phyloP scores from a whole-genome alignment of 2,329 filamentous ascomycete species.

The Huntiella omanensis region DNA sequence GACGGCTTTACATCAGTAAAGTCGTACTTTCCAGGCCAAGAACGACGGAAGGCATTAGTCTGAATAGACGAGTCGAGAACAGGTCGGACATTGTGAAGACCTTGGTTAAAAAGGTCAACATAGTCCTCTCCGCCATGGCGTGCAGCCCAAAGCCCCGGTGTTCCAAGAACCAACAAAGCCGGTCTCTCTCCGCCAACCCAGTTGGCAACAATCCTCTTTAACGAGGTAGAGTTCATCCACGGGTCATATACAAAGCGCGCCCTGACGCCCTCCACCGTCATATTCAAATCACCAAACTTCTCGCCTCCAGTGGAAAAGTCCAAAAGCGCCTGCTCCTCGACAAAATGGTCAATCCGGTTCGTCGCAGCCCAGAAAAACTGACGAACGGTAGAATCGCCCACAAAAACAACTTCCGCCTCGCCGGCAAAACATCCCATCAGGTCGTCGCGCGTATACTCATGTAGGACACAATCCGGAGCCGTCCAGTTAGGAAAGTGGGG shows the following conservation, averaged over 20 bases:
- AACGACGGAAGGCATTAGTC: background rate
- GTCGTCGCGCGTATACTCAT: constrained; percentile 32
- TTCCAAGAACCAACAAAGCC: constrained; percentile 31
- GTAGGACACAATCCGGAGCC: constrained; percentile 38
- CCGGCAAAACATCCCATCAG: constrained; percentile 32
- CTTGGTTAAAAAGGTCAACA: constrained; percentile 25
- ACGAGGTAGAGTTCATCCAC: constrained; percentile 29
- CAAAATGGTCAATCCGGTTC: constrained; percentile 25
- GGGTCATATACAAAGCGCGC: constrained; percentile 45
- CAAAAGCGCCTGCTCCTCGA: constrained; percentile 19
- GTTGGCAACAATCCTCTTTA: constrained; percentile 17
- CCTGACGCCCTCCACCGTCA: constrained; percentile 22
- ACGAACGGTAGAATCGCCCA: constrained; percentile 40
- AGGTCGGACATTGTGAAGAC: constrained; percentile 26
- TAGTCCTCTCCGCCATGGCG: constrained; percentile 28
- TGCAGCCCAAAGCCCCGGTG: constrained; percentile 35
- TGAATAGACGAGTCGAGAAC: constrained; percentile 16
- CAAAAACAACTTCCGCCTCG: constrained; percentile 32
- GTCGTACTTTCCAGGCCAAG: constrained; percentile 3
- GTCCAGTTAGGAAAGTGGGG: constrained; percentile 30
- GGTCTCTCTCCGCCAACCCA: constrained; percentile 16
- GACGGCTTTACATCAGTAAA: constrained; percentile 12
- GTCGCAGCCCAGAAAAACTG: constrained; percentile 40
- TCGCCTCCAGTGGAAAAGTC: constrained; percentile 18
- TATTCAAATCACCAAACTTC: constrained; percentile 25